phyloP scores from a whole-genome alignment of 805 yeast genomes.

The Ogataea salicorniae region DNA sequence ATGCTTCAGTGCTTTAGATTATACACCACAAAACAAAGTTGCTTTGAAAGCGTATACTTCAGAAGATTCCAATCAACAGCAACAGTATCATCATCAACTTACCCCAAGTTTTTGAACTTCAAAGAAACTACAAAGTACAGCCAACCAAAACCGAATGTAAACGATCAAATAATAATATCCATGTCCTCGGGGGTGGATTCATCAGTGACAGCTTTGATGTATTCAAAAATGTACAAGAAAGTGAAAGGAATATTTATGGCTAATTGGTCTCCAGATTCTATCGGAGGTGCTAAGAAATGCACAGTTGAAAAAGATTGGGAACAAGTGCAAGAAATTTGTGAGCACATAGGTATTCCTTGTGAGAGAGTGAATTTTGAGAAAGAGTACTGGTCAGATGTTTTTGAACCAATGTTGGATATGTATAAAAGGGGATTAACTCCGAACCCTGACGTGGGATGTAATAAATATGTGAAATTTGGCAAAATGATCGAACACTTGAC shows the following conservation, averaged over 20 bases:
- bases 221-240: conserved; percentile 47
- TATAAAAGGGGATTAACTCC: conserved; percentile 80
- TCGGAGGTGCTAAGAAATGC: conserved; percentile 42
- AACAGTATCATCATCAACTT: background rate
- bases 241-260: conserved; percentile 89
- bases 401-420: conserved; percentile 80
- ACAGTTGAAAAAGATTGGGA: conserved; percentile 80
- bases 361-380: conserved; percentile 78
- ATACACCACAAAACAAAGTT: too few relatives aligned
- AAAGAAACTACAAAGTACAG: conserved; percentile 10
- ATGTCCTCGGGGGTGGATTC: conserved; percentile 98
- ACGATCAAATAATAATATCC: conserved; percentile 72
- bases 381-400: conserved; percentile 91
- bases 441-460: conserved; percentile 91
- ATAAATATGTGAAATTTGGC: conserved; percentile 84
- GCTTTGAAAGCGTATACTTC: too few relatives aligned
- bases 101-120: conserved; percentile 1
- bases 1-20: too few relatives aligned
- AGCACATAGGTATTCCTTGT: conserved; percentile 58
- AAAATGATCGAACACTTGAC: conserved; percentile 52
- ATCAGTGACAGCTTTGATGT: conserved; percentile 66
- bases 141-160: conserved; percentile 41
- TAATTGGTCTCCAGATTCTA: conserved; percentile 61
- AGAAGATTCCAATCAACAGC: background rate
- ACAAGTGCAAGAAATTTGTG: conserved; percentile 65